Conservation (phyloP, 2,329 filamentous ascomycete species). For the Bipolaris oryzae region DNA sequence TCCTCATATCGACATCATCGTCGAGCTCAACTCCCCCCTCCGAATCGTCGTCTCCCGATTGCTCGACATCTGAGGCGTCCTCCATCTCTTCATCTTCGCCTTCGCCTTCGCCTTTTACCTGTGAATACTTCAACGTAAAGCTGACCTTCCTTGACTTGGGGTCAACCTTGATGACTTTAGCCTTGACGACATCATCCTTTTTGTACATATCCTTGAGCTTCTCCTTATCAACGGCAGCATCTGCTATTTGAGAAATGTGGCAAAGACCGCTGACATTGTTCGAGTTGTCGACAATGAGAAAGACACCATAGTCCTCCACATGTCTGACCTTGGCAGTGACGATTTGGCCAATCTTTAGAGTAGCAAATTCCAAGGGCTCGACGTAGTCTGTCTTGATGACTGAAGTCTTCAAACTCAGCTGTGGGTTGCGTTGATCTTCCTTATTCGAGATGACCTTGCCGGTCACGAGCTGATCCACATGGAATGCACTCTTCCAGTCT, state of each 20-base stretch:
- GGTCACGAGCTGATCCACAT: constrained; percentile 87
- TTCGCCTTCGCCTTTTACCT: constrained; percentile 70
- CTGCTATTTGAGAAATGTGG: constrained; percentile 90
- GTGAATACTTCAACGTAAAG: constrained; percentile 90
- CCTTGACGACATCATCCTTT: constrained; percentile 92
- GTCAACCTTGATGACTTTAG: constrained; percentile 81
- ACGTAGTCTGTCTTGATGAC: constrained; percentile 80
- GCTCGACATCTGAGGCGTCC: constrained; percentile 42
- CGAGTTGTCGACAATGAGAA: constrained; percentile 87
- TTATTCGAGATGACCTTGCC: constrained; percentile 82
- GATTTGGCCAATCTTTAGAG: constrained; percentile 78
- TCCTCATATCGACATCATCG: constrained; percentile 53
- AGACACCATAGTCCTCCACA: constrained; percentile 93
- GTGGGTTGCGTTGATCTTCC: constrained; percentile 69
- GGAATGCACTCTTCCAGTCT: constrained; percentile 90
- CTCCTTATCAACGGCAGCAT: constrained; percentile 78
- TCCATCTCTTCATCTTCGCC: constrained; percentile 51
- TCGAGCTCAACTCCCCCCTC: constrained; percentile 49
- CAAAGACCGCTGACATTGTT: constrained; percentile 90
- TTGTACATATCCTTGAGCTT: constrained; percentile 90
- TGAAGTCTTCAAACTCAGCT: constrained; percentile 87
- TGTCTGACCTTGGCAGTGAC: constrained; percentile 91
- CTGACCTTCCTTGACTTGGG: constrained; percentile 76
- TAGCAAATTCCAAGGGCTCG: constrained; percentile 73
- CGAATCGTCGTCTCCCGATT: constrained; percentile 47